Percentiles rank a stretch among this genome's conserved stretches.
Evolutionary conservation across 345 rosid species (phyloP).

Genomic region (Geranium brycei): DNA sequence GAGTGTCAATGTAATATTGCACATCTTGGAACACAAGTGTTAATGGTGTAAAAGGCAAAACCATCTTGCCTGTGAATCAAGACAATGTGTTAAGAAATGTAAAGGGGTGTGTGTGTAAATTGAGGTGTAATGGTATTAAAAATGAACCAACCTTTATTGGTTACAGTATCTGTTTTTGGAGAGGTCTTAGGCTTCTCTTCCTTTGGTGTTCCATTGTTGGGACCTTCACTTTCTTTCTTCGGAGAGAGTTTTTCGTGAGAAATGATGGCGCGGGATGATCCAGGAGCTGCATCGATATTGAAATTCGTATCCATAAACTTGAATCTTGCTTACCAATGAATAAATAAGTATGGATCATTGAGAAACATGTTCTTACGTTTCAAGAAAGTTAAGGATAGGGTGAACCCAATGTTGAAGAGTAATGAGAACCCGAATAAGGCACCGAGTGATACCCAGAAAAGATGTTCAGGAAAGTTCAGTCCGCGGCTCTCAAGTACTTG

Average conservation of each 20-base stretch:
- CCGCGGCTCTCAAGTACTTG: constrained; percentile 46
- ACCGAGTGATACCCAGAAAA: constrained; percentile 54
- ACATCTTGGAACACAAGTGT: constrained; percentile 46
- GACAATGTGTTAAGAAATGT: neutral
- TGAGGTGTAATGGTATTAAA: neutral
- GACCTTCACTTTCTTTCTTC: constrained; percentile 29
- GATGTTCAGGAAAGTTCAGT: constrained; percentile 33
- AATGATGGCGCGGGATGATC: constrained; percentile 51
- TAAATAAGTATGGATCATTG: neutral
- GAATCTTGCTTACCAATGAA: neutral
- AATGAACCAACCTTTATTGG: constrained; percentile 15
- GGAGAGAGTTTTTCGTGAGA: constrained; percentile 45
- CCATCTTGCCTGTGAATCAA: constrained; percentile 38
- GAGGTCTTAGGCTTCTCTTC: constrained; percentile 5
- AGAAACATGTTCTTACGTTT: constrained; percentile 34
- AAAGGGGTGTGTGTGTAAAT: neutral
- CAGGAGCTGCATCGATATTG: constrained; percentile 41
- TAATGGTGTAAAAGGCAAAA: constrained; percentile 52
- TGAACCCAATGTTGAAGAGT: constrained; percentile 46
- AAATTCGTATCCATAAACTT: no score
- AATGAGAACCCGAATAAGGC: constrained; percentile 44
- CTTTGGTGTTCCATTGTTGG: constrained; percentile 4
- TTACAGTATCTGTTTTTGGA: no score
- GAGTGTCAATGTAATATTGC: constrained; percentile 44
- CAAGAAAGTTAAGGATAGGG: constrained; percentile 51